These are phyloP conservation scores for Ambrosia artemisiifolia DNA, from an alignment of 129 eudicot species.

Conservation along the genomic window DNA sequence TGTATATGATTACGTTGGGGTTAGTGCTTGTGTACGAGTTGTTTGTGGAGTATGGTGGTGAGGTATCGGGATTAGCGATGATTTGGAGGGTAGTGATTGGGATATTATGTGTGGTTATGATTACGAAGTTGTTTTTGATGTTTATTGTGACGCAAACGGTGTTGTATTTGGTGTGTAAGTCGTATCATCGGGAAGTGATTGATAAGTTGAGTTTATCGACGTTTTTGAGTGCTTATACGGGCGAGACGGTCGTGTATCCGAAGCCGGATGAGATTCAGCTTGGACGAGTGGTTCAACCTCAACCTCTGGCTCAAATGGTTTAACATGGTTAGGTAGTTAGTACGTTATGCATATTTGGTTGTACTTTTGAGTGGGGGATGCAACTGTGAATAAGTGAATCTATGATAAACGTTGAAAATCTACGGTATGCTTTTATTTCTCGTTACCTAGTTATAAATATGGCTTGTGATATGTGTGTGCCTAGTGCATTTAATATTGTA, in stretches of 20 bases:
- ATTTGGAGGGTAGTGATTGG: slow-evolving; percentile 37
- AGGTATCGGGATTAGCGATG: background rate
- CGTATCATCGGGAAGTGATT: slow-evolving; percentile 34
- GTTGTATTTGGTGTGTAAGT: slow-evolving; percentile 37
- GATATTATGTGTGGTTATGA: background rate
- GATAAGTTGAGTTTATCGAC: slow-evolving; percentile 33
- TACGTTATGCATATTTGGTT: background rate
- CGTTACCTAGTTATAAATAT: background rate
- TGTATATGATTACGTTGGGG: background rate
- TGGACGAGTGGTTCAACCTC: slow-evolving; percentile 3
- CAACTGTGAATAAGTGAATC: background rate
- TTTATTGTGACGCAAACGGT: slow-evolving; percentile 30
- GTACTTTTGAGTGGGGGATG: background rate
- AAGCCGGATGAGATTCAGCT: slow-evolving; percentile 31
- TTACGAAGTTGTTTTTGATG: slow-evolving; percentile 20
- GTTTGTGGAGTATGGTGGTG: slow-evolving; percentile 19
- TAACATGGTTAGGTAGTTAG: background rate
- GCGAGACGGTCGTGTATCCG: slow-evolving; percentile 24
- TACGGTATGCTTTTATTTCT: too few species aligned
- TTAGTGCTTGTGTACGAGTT: background rate
- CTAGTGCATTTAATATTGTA: background rate
- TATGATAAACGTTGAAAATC: too few species aligned
- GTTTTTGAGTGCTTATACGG: slow-evolving; percentile 23
- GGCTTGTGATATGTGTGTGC: background rate
- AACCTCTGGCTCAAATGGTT: slow-evolving; percentile 2